These are phyloP conservation scores for Trichosanthes truncata DNA, from an alignment of 306 rosid genomes.

Conservation along the genomic window DNA sequence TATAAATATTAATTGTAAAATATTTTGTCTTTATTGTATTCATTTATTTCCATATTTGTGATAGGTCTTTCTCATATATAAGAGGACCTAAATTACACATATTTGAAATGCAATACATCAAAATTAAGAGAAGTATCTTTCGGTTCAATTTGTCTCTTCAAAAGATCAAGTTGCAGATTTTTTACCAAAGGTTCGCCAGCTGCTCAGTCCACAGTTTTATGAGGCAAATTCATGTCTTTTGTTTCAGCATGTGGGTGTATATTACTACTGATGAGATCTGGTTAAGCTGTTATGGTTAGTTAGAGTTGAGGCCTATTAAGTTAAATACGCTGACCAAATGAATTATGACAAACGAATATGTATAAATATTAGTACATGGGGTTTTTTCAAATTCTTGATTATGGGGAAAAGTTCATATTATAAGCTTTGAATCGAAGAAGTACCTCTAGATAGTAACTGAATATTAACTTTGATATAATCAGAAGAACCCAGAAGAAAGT, in stretches of 20 bases:
- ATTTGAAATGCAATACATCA: no score
- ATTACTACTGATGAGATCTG: neutral
- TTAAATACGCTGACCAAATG: neutral
- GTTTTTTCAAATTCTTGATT: neutral
- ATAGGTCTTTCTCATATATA: no score
- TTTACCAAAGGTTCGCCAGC: neutral
- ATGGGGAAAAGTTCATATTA: neutral
- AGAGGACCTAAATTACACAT: no score
- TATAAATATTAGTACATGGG: neutral
- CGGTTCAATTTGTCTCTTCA: neutral
- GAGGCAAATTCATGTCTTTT: neutral
- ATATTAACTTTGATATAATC: slow-evolving; percentile 63
- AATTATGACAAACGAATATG: neutral
- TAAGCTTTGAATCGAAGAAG: slow-evolving; percentile 3
- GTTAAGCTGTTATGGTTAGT: neutral
- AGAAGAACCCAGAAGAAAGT: slow-evolving; percentile 80
- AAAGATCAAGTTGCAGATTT: neutral
- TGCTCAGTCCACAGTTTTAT: neutral
- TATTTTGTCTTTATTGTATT: no score
- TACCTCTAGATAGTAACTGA: slow-evolving; percentile 96
- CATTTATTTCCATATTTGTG: no score
- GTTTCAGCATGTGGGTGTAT: neutral
- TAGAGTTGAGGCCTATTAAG: neutral
- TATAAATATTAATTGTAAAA: no score
- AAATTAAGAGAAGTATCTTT: no score